Evolutionary conservation across 2,329 filamentous ascomycete species (phyloP).

Genomic region (Pezicula rhizophila): DNA sequence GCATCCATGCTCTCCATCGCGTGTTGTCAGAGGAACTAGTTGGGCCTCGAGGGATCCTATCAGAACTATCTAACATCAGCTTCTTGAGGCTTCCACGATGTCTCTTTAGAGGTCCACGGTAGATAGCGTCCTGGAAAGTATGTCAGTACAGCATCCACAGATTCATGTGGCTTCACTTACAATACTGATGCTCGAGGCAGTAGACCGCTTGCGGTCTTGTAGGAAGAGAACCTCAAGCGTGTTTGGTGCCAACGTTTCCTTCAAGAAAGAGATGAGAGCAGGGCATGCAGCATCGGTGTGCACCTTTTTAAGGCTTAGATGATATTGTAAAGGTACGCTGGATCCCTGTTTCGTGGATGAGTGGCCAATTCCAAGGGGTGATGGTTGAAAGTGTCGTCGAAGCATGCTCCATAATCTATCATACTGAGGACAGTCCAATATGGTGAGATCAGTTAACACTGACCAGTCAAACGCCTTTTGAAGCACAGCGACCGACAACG

Average conservation of each 20-base stretch:
- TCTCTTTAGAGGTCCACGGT: constrained; percentile 61
- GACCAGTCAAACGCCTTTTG: constrained; percentile 70
- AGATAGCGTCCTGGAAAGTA: constrained; percentile 51
- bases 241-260: constrained; percentile 71
- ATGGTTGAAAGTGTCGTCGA: constrained; percentile 52
- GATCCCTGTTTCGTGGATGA: constrained; percentile 22
- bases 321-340: constrained; percentile 43
- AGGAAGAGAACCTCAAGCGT: constrained; percentile 74
- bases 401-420: constrained; percentile 72
- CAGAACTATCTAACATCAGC: constrained; percentile 66
- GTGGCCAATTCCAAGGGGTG: constrained; percentile 17
- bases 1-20: constrained; percentile 65
- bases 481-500: constrained; percentile 66
- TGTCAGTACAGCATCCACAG: constrained; percentile 3
- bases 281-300: constrained; percentile 69
- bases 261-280: constrained; percentile 66
- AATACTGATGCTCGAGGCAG: constrained; percentile 54
- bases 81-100: constrained; percentile 67
- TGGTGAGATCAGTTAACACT: constrained; percentile 62
- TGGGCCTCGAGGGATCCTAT: constrained; percentile 37
- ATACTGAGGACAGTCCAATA: constrained; percentile 67
- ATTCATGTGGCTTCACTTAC: constrained; percentile 15
- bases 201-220: constrained; percentile 52
- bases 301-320: constrained; percentile 64
- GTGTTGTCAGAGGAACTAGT: constrained; percentile 30